Evolutionary conservation across 73 alveolate species (phyloP).

Genomic region (Durusdinium trenchii): DNA sequence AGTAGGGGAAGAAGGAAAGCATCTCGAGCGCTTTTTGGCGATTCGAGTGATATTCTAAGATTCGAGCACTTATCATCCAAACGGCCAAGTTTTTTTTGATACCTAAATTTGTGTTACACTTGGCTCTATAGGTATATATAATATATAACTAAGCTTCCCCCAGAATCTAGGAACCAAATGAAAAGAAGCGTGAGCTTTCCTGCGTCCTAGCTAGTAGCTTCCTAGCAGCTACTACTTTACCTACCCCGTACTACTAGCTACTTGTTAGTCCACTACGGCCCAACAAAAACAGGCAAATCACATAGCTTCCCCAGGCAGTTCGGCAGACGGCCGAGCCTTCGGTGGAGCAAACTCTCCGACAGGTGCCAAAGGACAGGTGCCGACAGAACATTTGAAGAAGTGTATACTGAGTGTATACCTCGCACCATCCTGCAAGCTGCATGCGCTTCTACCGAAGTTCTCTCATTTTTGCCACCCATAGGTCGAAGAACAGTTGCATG

Average conservation of each 20-base stretch:
- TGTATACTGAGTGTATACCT: not conserved
- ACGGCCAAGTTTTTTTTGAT: not conserved
- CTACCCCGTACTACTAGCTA: no score
- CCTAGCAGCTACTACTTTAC: no score
- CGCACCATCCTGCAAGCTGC: not conserved
- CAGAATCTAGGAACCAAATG: no score
- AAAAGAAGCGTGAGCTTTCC: no score
- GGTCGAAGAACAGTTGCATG: not conserved
- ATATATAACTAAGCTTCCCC: no score
- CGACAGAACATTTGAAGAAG: not conserved
- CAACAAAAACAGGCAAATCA: no score
- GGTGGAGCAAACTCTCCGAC: constrained; percentile 45
- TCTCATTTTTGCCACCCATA: not conserved
- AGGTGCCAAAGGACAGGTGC: constrained; percentile 60
- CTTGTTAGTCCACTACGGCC: no score
- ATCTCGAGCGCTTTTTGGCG: not conserved
- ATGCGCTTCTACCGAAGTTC: no score
- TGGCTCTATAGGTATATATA: not conserved
- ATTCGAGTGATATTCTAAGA: not conserved
- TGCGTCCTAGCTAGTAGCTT: no score
- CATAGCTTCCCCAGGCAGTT: constrained; percentile 61
- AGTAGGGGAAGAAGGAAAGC: not conserved
- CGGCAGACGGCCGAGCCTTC: constrained; percentile 51
- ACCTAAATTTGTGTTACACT: not conserved
- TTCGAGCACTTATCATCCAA: not conserved